Base-by-base conservation (phyloP, 495 filamentous ascomycete species). In the Ramalina peruviana region DNA sequence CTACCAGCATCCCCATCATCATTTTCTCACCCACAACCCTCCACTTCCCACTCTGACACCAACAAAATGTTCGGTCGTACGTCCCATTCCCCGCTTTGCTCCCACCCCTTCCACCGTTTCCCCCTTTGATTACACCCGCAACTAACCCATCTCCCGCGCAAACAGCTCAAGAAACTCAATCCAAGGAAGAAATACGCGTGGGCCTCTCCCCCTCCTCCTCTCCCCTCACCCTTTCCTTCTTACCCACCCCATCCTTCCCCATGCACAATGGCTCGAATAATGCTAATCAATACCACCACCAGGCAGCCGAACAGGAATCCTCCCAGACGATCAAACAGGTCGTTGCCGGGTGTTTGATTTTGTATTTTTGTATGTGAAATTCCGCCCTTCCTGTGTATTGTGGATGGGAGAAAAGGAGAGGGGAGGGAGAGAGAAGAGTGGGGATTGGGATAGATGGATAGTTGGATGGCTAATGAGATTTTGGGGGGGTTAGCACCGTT, bases 351-450 rank as follows among this genome's bases (percentile, higher is more conserved):
- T 76, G 80, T 52, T 63, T 84, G 56, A 52, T 82, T 27, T 76
- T 95, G 52, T 95, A 95, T 68, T 68, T 95, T 45, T 89, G 88
- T 95, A 79, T 57, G 83, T 66, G 19, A 9, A 25, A 25, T 42
- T 38, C n/a, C 20, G 1, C 15, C 6, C 11, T 13, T 1, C 20
- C 13, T 47, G 19, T 20, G 21, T 30, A 25, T 6, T 25, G 1
- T 25, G 23, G 23, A 25, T 25, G 23, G 23, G 6, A 30, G 6
- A 11, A 17, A 33, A 26, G 19, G n/a, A 17, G 21, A 45, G 21
- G 19, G 19, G 25, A 33, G n/a, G 17, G 43, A 17, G n/a, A 25
- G 42, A 19, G 25, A 45, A 7, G 2, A 45, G 15, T 3, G 7
- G 42, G 23, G 23, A 2, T 44, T 27, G 11, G 16, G 40, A 16